Base-by-base conservation (phyloP, 305 asterid genomes). In the Andrographis paniculata region DNA sequence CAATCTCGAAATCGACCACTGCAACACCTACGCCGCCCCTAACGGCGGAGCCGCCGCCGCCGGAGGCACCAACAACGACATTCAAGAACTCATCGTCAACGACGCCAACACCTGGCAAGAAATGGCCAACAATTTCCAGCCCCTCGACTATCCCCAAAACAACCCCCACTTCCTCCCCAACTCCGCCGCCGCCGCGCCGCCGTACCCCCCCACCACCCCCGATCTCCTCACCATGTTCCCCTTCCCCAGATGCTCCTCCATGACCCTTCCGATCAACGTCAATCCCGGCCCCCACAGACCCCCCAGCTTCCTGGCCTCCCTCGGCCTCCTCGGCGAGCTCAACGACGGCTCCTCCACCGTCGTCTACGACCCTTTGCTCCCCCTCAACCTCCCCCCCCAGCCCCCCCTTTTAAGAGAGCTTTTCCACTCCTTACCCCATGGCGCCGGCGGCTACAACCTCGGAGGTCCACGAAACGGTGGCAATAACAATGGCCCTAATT, bases 401-500 rank as follows among this genome's bases (percentile, higher is more conserved):
- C 93, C 96, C 5, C 95, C 95, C 11, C 48, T 74, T 49, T 20
- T 82, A 47, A 74, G 87, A 41, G 98, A 89, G 62, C 59, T 89
- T 38, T 80, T 89, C 20, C 84, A 82, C 18, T 63, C 93, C 45
- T 48, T 87, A 9, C 83, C 93, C 0, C 63, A 80, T 53, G 83
- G 79, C 16, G 59, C 78, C 51, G 83, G 79, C 16, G 59, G 68
- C 2, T 77, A 70, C 42, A 44, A 64, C 21, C 45, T 68, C 20
- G 56, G 60, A 22, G 70, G 63, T 24, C 42, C 74, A 35, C 63
- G 76, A 28, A 64, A 53, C 58, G 75, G 71, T 3, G 58, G 72
- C 8, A 24, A 24, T 8, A 24, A 24, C 30, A 24, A 4, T 8
- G 8, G 6, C 30, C 4, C 30, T 8, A 3, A 4, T 1, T 60